A percentile compares a stretch with the other conserved stretches of the same genome.
Evolutionary conservation across 306 rosid genomes (phyloP).

Genomic region (Vigna angularis): DNA sequence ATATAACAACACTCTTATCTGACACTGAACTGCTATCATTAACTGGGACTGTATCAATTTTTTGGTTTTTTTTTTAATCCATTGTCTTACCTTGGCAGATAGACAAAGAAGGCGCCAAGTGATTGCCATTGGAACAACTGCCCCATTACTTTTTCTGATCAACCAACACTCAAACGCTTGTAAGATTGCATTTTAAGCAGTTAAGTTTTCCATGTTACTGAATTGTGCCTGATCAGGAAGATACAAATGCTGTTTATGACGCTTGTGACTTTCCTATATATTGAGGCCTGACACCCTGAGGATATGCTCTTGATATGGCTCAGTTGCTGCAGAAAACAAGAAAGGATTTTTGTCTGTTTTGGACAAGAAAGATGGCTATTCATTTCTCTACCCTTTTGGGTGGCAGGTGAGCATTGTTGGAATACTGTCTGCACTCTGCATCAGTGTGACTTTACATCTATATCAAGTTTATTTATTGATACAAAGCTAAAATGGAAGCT

Average conservation of each 20-base stretch:
- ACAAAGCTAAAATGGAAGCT: conserved; percentile 34
- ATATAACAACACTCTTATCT: neutral
- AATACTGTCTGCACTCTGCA: conserved; percentile 16
- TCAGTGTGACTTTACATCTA: conserved; percentile 33
- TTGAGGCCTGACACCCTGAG: conserved; percentile 66
- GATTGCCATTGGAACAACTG: conserved; percentile 64
- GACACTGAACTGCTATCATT: neutral
- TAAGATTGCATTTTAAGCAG: conserved; percentile 61
- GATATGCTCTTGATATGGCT: conserved; percentile 87
- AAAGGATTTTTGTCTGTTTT: conserved; percentile 72
- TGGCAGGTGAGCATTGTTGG: conserved; percentile 78
- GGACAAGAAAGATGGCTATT: conserved; percentile 87
- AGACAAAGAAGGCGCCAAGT: conserved; percentile 81
- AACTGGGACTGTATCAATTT: neutral
- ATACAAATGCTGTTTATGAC: conserved; percentile 39
- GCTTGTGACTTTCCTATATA: conserved; percentile 49
- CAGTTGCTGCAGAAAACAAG: conserved; percentile 99
- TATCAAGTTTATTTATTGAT: conserved; percentile 39
- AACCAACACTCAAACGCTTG: conserved; percentile 74
- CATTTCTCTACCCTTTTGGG: conserved; percentile 92
- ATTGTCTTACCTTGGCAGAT: conserved; percentile 64
- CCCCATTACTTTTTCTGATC: conserved; percentile 66
- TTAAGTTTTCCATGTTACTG: conserved; percentile 38
- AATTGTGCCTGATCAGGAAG: conserved; percentile 30
- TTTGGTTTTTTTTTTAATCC: neutral